A percentile compares a stretch with the other conserved stretches of the same genome.
Conservation (phyloP, 805 yeast genomes). For the Ogataea nitratoaversa region DNA sequence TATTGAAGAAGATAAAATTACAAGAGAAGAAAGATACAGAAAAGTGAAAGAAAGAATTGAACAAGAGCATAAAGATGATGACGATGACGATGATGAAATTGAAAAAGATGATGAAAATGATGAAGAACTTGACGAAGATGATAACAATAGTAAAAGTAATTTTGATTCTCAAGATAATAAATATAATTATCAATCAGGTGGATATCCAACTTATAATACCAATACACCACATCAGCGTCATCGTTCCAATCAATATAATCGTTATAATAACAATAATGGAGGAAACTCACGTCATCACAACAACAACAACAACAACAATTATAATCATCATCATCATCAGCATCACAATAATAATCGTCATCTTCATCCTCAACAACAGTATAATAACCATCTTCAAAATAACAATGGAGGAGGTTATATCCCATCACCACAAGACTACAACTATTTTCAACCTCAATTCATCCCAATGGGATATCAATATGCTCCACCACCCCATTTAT, state of each 20-base stretch:
- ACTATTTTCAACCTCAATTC: not conserved
- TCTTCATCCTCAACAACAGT: not conserved
- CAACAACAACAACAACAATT: conserved; percentile 2
- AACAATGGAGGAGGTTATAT: not conserved
- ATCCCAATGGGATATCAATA: not conserved
- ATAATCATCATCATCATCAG: not conserved
- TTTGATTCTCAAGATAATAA: not conserved
- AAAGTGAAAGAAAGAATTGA: conserved; percentile 34
- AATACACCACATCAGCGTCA: not conserved
- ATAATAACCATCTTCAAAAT: not conserved
- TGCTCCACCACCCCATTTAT: not conserved
- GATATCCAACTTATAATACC: not conserved
- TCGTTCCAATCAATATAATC: not conserved
- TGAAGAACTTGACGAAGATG: conserved; percentile 14
- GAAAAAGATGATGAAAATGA: conserved; percentile 27
- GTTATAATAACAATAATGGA: not conserved
- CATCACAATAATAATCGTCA: not conserved
- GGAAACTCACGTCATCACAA: not conserved
- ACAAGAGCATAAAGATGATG: conserved; percentile 27
- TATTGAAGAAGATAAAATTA: conserved; percentile 33
- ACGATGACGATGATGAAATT: conserved; percentile 16
- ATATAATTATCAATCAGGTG: not conserved
- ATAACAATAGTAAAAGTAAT: not conserved
- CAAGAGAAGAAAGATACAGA: conserved; percentile 41
- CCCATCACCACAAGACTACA: not conserved